Evolutionary conservation across 768 basidiomycete species (phyloP), one percentile per base, ranked within the genome.

Genomic region (Panus rudis): DNA sequence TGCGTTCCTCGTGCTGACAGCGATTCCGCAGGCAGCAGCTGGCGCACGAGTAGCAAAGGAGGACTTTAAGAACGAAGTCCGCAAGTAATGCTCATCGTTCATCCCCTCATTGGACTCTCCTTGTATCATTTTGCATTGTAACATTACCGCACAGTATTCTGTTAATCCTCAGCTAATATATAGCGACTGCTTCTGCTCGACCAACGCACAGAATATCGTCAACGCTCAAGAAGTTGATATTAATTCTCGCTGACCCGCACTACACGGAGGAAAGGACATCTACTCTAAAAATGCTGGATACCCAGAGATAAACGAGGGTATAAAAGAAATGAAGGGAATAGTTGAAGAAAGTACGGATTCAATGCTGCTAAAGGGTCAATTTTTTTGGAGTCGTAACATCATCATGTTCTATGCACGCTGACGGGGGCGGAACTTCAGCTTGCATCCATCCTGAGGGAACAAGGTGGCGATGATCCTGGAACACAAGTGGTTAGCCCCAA

Each of bases 401-500:
- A n/a, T n/a, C n/a, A n/a, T n/a, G 25, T 30, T 39, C 49, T 43
- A 52, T 38, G 50, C 49, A 19, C 43, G 37, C 17, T 40, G 27
- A 23, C 84, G 78, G 23, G 89, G 84, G 2, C 76, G 72, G 53
- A 94, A 76, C 57, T 80, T 87, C 49, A 97, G 72, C 45, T 76
- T 64, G 54, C 91, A 90, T 32, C 89, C 90, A 56, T 97, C 93
- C 62, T 88, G 83, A 10, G 96, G 96, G 79, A 99, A 99, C 32
- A 98, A 65, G 17, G 92, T 96, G n/a, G 93, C 89, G 52, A 97
- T 91, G 50, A 97, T 90, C 39, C 87, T 90, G 46, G 14, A 13
- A 8, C 32, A n/a, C n/a, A 11, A 38, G 43, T 11, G 28, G 17
- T 14, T 1, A 23, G 4, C 10, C 33, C 33, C 28, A 35, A 35